Evolutionary conservation across 495 filamentous ascomycete species (phyloP).

Genomic region (Hypoxylon fuscum): DNA sequence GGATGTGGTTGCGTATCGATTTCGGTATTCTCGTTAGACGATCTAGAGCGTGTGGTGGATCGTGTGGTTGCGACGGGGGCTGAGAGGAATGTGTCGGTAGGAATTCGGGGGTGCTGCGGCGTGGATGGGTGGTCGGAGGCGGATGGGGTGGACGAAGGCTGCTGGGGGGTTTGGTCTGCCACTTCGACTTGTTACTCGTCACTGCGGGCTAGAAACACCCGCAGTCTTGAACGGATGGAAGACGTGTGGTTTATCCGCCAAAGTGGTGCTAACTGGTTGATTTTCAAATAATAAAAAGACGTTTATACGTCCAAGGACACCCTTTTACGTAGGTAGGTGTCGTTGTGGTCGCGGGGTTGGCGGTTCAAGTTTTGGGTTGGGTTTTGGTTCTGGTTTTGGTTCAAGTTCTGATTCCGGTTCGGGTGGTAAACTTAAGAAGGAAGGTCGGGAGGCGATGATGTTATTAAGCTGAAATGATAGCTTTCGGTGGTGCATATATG

Average conservation of each 20-base stretch:
- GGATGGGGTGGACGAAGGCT: slow-evolving; percentile 42
- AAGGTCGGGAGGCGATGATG: slow-evolving; percentile 25
- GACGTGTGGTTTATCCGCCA: slow-evolving; percentile 16
- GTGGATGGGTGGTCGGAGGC: slow-evolving; percentile 57
- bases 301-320: too few species aligned
- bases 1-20: slow-evolving; percentile 13
- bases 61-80: slow-evolving; percentile 40
- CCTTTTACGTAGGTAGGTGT: slow-evolving; percentile 14
- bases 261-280: slow-evolving; percentile 8
- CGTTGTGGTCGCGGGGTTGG: slow-evolving; percentile 14
- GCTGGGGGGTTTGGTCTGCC: slow-evolving; percentile 55
- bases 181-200: slow-evolving; percentile 50
- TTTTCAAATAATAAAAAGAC: slow-evolving; percentile 2
- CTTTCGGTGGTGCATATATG: slow-evolving; percentile 10
- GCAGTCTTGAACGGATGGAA: slow-evolving; percentile 36
- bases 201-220: slow-evolving; percentile 44
- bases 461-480: slow-evolving; percentile 37
- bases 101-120: slow-evolving; percentile 48
- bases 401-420: too few species aligned
- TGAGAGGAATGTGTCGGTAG: slow-evolving; percentile 51
- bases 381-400: too few species aligned
- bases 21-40: slow-evolving; percentile 26
- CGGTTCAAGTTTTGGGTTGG: neutral
- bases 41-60: slow-evolving; percentile 24
- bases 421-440: slow-evolving; percentile 5